Evolutionary conservation across 2,329 filamentous ascomycete species (phyloP).

Genomic region (Blastomyces emzantsi): DNA sequence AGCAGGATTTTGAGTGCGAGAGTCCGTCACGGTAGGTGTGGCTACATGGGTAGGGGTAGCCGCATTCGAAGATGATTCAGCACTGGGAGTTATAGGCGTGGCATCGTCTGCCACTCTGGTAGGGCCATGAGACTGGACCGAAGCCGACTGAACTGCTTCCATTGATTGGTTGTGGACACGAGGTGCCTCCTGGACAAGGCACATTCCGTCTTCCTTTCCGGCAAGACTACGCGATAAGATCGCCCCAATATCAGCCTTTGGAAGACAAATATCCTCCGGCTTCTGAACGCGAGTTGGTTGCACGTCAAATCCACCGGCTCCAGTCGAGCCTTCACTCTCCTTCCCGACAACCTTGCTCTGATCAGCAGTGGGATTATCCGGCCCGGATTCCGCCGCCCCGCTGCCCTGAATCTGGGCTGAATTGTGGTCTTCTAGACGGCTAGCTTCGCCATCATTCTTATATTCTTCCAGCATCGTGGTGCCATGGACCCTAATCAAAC

Average conservation of each 20-base stretch:
- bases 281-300: conserved; percentile 6
- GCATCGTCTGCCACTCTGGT: neutral
- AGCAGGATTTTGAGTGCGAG: conserved; percentile 15
- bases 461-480: conserved; percentile 93
- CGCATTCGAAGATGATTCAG: conserved; percentile 3
- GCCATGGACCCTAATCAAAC: conserved; percentile 82
- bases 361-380: conserved; percentile 22
- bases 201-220: neutral
- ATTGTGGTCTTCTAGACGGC: conserved; percentile 45
- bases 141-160: neutral
- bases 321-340: conserved; percentile 20
- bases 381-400: conserved; percentile 14
- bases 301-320: conserved; percentile 17
- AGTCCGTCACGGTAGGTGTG: neutral
- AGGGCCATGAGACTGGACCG: neutral
- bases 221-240: neutral
- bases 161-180: neutral
- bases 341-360: conserved; percentile 19
- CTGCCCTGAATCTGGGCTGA: conserved; percentile 18
- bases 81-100: neutral
- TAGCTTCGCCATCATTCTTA: conserved; percentile 69
- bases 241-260: neutral
- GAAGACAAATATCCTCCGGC: neutral
- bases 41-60: conserved; percentile 3
- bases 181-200: neutral